Percentiles rank a stretch among this genome's conserved stretches.
phyloP scores from a whole-genome alignment of 768 basidiomycete species.

The Lentinula edodes region DNA sequence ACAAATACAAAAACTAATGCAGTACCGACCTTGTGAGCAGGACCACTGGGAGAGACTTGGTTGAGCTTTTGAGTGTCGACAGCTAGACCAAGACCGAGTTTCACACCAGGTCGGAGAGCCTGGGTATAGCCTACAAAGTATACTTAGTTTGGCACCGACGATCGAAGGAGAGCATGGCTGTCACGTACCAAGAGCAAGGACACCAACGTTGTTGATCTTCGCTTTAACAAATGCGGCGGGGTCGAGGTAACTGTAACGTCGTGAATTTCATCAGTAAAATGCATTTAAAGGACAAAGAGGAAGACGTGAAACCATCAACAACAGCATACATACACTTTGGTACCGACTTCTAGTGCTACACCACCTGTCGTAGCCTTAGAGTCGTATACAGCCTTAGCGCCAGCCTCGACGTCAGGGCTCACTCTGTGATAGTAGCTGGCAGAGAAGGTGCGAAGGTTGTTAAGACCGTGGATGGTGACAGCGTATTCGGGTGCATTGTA shows the following conservation, averaged over 20 bases:
- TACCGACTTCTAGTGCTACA: conserved; percentile 90
- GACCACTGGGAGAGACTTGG: conserved; percentile 55
- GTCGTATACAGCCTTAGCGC: conserved; percentile 96
- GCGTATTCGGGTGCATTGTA: conserved; percentile 97
- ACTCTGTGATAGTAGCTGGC: conserved; percentile 99
- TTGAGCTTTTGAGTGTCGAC: conserved; percentile 92
- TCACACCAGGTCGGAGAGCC: conserved; percentile 88
- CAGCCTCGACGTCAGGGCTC: conserved; percentile 85
- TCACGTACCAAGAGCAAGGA: conserved; percentile 71
- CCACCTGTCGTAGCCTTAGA: conserved; percentile 82
- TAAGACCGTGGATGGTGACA: conserved; percentile 88
- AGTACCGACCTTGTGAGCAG: conserved; percentile 66
- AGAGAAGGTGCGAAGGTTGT: conserved; percentile 89
- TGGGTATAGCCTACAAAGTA: conserved; percentile 74
- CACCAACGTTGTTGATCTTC: conserved; percentile 96
- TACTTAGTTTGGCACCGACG: conserved; percentile 1
- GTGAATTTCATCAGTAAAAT: background rate
- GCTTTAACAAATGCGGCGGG: conserved; percentile 91
- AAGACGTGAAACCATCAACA: background rate
- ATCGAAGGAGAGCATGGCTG: background rate
- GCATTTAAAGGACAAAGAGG: background rate
- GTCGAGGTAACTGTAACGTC: conserved; percentile 63
- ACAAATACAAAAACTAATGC: background rate
- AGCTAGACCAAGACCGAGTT: conserved; percentile 89
- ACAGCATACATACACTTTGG: conserved; percentile 73